These are phyloP conservation scores for Daldinia bambusicola DNA, from an alignment of 495 filamentous ascomycete species.

Conservation along the genomic window DNA sequence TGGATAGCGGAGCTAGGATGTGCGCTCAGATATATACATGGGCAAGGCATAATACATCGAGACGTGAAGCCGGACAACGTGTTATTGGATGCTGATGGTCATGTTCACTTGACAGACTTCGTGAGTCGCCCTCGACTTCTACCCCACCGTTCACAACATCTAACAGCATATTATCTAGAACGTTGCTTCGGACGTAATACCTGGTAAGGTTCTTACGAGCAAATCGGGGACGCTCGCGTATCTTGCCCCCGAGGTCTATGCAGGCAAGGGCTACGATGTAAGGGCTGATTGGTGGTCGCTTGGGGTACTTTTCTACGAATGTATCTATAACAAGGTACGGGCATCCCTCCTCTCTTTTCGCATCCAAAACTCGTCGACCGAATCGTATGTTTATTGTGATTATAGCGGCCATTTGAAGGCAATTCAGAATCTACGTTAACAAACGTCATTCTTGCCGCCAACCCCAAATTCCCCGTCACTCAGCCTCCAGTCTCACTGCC, in stretches of 20 bases:
- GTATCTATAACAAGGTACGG: conserved; percentile 96
- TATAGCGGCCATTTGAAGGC: conserved; percentile 86
- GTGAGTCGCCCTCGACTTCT: conserved; percentile 62
- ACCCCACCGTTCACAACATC: not conserved
- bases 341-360: not conserved
- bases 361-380: not conserved
- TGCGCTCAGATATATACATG: conserved; percentile 90
- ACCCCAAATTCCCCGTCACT: conserved; percentile 88
- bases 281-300: conserved; percentile 99
- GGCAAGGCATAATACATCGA: conserved; percentile 92
- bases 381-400: conserved; percentile 43
- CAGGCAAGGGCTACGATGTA: conserved; percentile 82
- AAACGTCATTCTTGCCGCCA: conserved; percentile 82
- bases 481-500: conserved; percentile 85
- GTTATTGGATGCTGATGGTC: conserved; percentile 89
- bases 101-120: conserved; percentile 98
- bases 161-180: conserved; percentile 68
- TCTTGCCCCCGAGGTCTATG: conserved; percentile 94
- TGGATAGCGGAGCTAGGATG: conserved; percentile 96
- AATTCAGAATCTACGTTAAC: conserved; percentile 83
- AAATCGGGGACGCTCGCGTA: conserved; percentile 97
- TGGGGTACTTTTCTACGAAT: conserved; percentile 97
- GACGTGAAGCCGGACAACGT: conserved; percentile 99
- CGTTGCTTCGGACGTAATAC: conserved; percentile 90
- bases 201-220: conserved; percentile 86